These are phyloP conservation scores for Diaporthe caulivora DNA, from an alignment of 2,329 filamentous ascomycete species.

Conservation along the genomic window DNA sequence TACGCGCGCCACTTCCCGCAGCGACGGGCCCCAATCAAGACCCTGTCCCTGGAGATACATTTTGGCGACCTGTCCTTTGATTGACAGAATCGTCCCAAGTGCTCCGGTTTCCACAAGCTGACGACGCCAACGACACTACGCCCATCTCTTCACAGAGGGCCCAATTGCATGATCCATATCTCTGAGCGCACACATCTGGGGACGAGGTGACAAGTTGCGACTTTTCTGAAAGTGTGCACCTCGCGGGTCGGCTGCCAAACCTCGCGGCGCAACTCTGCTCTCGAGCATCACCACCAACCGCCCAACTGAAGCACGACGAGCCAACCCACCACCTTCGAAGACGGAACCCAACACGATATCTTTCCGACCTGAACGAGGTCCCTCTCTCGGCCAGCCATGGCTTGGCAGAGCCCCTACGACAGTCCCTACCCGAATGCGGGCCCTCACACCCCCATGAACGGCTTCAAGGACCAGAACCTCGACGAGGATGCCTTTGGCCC, in stretches of 20 bases:
- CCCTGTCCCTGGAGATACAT: slow-evolving; percentile 21
- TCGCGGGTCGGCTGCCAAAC: neutral
- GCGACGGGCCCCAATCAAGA: slow-evolving; percentile 1
- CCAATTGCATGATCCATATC: slow-evolving; percentile 10
- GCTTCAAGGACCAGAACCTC: slow-evolving; percentile 77
- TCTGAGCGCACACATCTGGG: neutral
- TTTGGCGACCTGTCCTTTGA: slow-evolving; percentile 36
- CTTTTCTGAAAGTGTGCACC: neutral
- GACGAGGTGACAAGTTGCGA: slow-evolving; percentile 4
- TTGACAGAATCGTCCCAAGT: slow-evolving; percentile 16
- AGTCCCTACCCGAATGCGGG: slow-evolving; percentile 35
- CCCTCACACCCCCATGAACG: slow-evolving; percentile 74
- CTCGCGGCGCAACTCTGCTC: slow-evolving; percentile 26
- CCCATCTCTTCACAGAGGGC: neutral
- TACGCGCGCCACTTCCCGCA: slow-evolving; percentile 17
- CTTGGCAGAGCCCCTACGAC: slow-evolving; percentile 38
- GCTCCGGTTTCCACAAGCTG: slow-evolving; percentile 18
- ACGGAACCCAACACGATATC: neutral
- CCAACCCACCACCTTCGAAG: neutral
- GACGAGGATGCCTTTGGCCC: slow-evolving; percentile 86
- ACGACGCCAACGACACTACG: slow-evolving; percentile 20
- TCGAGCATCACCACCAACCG: neutral
- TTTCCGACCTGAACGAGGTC: neutral
- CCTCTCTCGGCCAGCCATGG: slow-evolving; percentile 31
- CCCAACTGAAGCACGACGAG: neutral